Conservation (phyloP, 169 alveolate species). For the Plasmodium sp. region DNA sequence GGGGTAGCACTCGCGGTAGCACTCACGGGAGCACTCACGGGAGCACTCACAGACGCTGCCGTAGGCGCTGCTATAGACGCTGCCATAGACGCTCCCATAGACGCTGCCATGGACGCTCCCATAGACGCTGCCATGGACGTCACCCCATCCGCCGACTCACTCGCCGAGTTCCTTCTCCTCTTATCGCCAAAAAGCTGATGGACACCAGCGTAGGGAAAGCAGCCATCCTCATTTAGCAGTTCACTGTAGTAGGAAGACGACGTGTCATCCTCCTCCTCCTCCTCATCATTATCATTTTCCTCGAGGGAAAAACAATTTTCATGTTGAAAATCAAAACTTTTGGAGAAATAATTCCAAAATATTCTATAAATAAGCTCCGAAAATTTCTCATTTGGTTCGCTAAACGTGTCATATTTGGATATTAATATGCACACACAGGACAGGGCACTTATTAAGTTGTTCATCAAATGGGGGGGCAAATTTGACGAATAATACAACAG, state of each 20-base stretch:
- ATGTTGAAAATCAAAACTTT: constrained; percentile 31
- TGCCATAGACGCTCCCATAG: neutral
- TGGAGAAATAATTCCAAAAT: constrained; percentile 67
- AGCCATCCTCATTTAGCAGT: neutral
- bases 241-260: constrained; percentile 32
- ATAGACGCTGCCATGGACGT: too few relatives aligned
- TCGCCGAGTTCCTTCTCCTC: neutral
- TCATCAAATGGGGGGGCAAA: constrained; percentile 6
- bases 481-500: constrained; percentile 32
- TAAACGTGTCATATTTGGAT: constrained; percentile 48
- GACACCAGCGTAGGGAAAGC: neutral
- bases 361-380: constrained; percentile 68
- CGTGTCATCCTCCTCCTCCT: neutral
- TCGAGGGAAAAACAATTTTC: constrained; percentile 10
- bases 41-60: neutral
- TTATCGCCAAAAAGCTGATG: neutral
- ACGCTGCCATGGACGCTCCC: too few relatives aligned
- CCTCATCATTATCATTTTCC: constrained; percentile 6
- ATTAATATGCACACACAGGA: constrained; percentile 57
- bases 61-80: too few relatives aligned
- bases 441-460: constrained; percentile 28
- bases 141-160: neutral
- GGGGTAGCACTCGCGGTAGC: neutral
- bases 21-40: neutral
- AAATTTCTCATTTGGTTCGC: constrained; percentile 16